These are phyloP conservation scores for Malus domestica DNA, from an alignment of 306 rosid species.

Conservation along the genomic window DNA sequence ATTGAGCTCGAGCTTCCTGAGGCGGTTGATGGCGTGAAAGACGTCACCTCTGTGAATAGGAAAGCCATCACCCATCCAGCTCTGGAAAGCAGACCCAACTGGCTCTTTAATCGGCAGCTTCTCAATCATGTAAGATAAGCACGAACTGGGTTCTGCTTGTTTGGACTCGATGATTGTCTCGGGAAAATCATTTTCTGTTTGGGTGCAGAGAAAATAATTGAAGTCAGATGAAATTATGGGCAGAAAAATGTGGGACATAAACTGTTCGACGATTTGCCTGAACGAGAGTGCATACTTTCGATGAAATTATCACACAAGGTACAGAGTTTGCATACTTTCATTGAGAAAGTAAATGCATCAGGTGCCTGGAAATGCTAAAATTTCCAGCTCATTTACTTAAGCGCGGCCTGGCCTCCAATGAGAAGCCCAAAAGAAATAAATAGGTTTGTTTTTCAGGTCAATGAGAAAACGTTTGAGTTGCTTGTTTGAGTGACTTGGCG, in stretches of 20 bases:
- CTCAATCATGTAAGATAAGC: constrained; percentile 75
- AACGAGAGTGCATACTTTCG: constrained; percentile 16
- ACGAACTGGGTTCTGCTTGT: constrained; percentile 21
- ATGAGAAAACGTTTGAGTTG: too few relatives aligned
- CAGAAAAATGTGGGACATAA: constrained; percentile 3
- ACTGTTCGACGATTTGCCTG: constrained; percentile 63
- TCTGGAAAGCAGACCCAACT: constrained; percentile 60
- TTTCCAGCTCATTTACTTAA: neutral
- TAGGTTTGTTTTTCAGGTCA: too few relatives aligned
- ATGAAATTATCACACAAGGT: neutral
- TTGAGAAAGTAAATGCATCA: neutral
- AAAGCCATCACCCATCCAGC: constrained; percentile 94
- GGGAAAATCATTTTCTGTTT: constrained; percentile 19
- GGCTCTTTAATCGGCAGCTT: constrained; percentile 48
- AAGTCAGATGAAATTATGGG: constrained; percentile 15
- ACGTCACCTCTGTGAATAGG: constrained; percentile 68
- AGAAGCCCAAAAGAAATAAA: neutral
- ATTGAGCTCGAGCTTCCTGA: constrained; percentile 66
- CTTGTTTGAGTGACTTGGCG: too few relatives aligned
- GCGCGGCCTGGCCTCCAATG: neutral
- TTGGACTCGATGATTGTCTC: constrained; percentile 8
- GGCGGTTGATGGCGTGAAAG: constrained; percentile 85
- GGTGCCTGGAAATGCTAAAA: neutral
- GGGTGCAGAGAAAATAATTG: constrained; percentile 36
- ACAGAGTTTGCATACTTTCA: constrained; percentile 20